These are phyloP conservation scores for Pueraria montana DNA, from an alignment of 306 rosid species.

Conservation along the genomic window DNA sequence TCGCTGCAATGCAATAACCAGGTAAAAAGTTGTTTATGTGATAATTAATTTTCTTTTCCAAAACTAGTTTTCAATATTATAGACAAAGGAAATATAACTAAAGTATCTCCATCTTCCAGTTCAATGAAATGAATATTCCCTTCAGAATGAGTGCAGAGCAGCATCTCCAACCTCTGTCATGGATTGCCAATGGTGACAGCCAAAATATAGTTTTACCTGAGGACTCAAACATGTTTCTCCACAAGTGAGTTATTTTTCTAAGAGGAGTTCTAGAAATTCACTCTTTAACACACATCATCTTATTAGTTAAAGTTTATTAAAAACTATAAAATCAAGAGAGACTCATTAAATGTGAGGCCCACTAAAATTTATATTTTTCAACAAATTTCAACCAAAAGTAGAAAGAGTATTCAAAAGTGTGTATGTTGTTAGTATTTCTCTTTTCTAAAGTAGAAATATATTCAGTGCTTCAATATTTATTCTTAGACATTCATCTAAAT, in stretches of 20 bases:
- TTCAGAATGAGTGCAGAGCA: slow-evolving; percentile 74
- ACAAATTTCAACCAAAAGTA: no score
- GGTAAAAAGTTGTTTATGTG: slow-evolving; percentile 59
- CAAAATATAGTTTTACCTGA: slow-evolving; percentile 62
- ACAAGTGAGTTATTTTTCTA: slow-evolving; percentile 59
- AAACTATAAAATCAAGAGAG: no score
- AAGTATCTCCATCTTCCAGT: slow-evolving; percentile 62
- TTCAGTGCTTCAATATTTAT: slow-evolving; percentile 39
- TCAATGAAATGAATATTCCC: slow-evolving; percentile 75
- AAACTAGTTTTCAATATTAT: background rate
- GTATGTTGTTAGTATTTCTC: no score
- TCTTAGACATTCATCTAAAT: background rate
- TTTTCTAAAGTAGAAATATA: slow-evolving; percentile 9
- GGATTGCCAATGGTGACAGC: slow-evolving; percentile 66
- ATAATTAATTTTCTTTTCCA: background rate
- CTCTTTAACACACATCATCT: no score
- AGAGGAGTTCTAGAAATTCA: no score
- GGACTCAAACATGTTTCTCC: slow-evolving; percentile 73
- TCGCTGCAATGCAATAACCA: slow-evolving; percentile 80
- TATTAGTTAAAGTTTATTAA: no score
- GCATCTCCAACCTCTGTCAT: slow-evolving; percentile 77
- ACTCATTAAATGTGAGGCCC: no score
- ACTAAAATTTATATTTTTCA: no score
- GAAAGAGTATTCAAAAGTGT: no score
- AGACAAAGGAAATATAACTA: slow-evolving; percentile 13